Conservation (phyloP, 1,284 basidiomycete species). For the Microbotryum saponariae region DNA sequence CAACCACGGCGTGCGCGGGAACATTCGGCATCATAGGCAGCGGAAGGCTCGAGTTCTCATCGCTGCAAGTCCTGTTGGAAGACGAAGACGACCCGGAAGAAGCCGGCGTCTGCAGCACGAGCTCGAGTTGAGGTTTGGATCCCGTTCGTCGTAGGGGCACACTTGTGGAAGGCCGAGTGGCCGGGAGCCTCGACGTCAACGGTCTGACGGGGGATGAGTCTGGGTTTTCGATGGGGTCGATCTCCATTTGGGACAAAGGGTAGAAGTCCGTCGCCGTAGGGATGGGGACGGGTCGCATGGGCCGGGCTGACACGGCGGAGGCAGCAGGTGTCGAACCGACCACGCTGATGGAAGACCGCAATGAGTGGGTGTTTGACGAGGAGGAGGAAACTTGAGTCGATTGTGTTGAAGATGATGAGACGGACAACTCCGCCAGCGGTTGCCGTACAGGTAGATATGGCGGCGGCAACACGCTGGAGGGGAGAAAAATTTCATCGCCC, state of each 20-base stretch:
- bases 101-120: not conserved
- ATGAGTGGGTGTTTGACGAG: constrained; percentile 10
- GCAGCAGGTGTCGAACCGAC: not conserved
- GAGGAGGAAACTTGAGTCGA: not conserved
- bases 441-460: too few species aligned
- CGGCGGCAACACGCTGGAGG: not conserved
- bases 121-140: constrained; percentile 12
- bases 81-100: not conserved
- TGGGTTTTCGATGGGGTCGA: constrained; percentile 27
- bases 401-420: not conserved
- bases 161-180: not conserved
- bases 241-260: not conserved
- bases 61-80: not conserved
- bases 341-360: constrained; percentile 2
- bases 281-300: constrained; percentile 2
- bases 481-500: not conserved
- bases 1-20: too few species aligned
- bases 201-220: constrained; percentile 17
- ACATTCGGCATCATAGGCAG: not conserved
- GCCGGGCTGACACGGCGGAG: constrained; percentile 1
- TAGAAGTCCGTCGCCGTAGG: constrained; percentile 5
- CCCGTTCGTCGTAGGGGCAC: not conserved
- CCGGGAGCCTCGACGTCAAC: not conserved
- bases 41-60: not conserved
- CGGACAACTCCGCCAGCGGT: not conserved